Evolutionary conservation across 1,284 basidiomycete species (phyloP).

Genomic region (Cutaneotrichosporon mucoides): DNA sequence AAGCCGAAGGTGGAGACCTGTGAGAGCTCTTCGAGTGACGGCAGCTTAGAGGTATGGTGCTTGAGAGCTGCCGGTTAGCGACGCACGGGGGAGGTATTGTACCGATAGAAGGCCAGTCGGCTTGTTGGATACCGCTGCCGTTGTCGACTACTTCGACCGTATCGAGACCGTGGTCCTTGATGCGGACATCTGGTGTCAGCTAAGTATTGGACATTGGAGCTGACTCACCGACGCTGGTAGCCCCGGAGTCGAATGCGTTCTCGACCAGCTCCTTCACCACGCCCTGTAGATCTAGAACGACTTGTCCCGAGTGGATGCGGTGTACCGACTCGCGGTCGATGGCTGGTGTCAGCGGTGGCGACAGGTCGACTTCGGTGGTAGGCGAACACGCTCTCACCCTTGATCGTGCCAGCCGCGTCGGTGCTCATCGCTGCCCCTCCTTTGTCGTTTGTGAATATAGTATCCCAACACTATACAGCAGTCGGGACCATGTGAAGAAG

Average conservation of each 20-base stretch:
- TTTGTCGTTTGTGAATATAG: no score
- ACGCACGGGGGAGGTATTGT: not conserved
- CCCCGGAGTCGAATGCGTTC: conserved; percentile 90
- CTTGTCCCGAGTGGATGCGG: conserved; percentile 86
- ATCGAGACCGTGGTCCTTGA: conserved; percentile 84
- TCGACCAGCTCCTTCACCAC: conserved; percentile 96
- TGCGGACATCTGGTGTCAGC: conserved; percentile 67
- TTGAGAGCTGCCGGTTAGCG: conserved; percentile 62
- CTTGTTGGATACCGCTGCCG: conserved; percentile 74
- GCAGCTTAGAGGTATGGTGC: conserved; percentile 90
- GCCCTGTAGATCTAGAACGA: conserved; percentile 86
- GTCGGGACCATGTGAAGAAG: no score
- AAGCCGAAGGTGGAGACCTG: conserved; percentile 86
- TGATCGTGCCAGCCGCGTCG: conserved; percentile 2
- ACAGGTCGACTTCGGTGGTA: no score
- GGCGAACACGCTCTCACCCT: not conserved
- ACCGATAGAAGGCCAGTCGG: conserved; percentile 78
- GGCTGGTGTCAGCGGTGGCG: conserved; percentile 39
- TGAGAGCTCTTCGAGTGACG: conserved; percentile 69
- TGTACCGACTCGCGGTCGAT: conserved; percentile 77
- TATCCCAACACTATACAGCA: no score
- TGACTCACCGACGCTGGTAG: conserved; percentile 71
- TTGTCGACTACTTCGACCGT: conserved; percentile 89
- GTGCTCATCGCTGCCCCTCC: no score
- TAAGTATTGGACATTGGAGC: no score